Evolutionary conservation across 352 stramenopile species (phyloP).

Genomic region (Blastocystis sp.): DNA sequence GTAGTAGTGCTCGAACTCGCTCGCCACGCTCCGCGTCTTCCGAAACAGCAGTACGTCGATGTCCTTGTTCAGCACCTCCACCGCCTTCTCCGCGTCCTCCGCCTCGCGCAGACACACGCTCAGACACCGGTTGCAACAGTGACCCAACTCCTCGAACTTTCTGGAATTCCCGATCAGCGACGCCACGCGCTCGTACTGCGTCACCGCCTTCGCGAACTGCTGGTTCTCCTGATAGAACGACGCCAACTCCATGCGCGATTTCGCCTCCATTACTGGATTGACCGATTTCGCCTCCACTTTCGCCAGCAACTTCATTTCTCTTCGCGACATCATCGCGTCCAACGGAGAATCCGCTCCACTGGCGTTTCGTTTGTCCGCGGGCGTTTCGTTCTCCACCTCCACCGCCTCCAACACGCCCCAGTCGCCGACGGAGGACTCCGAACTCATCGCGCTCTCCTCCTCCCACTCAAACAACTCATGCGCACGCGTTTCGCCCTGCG

Average conservation of each 20-base stretch:
- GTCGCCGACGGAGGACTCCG: background rate
- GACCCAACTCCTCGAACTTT: constrained; percentile 12
- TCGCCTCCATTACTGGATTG: constrained; percentile 22
- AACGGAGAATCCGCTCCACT: background rate
- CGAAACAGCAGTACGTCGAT: constrained; percentile 54
- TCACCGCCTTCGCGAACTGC: background rate
- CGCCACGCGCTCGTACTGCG: background rate
- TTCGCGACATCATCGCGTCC: background rate
- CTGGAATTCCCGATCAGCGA: background rate
- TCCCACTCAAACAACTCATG: background rate
- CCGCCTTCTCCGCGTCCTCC: background rate
- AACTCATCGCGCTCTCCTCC: background rate
- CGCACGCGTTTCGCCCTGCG: background rate
- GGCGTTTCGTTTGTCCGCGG: background rate
- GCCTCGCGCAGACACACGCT: constrained; percentile 33
- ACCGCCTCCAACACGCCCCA: background rate
- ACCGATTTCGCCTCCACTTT: background rate
- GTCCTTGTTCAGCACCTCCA: constrained; percentile 61
- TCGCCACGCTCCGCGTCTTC: background rate
- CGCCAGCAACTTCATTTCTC: constrained; percentile 2
- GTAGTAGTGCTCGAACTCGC: constrained; percentile 46
- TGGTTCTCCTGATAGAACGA: constrained; percentile 22
- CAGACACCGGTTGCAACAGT: background rate
- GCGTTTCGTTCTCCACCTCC: constrained; percentile 15
- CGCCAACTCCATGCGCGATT: constrained; percentile 18